Evolutionary conservation across 2,329 filamentous ascomycete genomes (phyloP).

Genomic region (Thermoascus crustaceus): DNA sequence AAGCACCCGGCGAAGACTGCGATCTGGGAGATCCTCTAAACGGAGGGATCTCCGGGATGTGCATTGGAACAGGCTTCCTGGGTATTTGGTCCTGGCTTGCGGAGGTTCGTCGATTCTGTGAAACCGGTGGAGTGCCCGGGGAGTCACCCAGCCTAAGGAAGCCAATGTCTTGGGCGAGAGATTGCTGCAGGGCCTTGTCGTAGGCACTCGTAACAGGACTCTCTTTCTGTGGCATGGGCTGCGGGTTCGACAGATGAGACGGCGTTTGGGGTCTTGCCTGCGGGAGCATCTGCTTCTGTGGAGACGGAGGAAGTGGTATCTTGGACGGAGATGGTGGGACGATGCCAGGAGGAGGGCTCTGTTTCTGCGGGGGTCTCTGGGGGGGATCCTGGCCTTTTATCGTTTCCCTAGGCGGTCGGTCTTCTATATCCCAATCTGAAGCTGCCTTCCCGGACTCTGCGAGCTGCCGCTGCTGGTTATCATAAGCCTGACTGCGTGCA

Average conservation of each 20-base stretch:
- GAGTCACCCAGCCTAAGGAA: slow-evolving; percentile 31
- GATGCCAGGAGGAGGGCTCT: slow-evolving; percentile 28
- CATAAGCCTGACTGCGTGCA: slow-evolving; percentile 52
- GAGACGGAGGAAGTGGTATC: slow-evolving; percentile 53
- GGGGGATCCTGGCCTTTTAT: slow-evolving; percentile 47
- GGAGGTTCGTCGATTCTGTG: slow-evolving; percentile 8
- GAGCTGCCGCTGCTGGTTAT: slow-evolving; percentile 44
- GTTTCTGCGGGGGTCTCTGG: slow-evolving; percentile 46
- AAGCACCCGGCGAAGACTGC: slow-evolving; percentile 13
- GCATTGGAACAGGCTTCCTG: slow-evolving; percentile 21
- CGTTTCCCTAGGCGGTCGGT: slow-evolving; percentile 18
- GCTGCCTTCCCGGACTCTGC: slow-evolving; percentile 10
- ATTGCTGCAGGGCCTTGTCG: slow-evolving; percentile 33
- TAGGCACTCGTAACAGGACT: slow-evolving; percentile 33
- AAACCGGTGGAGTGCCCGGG: slow-evolving; percentile 12
- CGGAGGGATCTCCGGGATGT: slow-evolving; percentile 26
- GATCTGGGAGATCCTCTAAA: slow-evolving; percentile 19
- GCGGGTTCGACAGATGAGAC: slow-evolving; percentile 37
- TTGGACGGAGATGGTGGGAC: slow-evolving; percentile 48
- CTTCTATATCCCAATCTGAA: slow-evolving; percentile 24
- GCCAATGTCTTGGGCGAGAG: slow-evolving; percentile 33
- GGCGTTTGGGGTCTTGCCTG: slow-evolving; percentile 44
- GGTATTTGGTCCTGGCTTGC: slow-evolving; percentile 9
- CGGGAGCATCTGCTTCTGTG: slow-evolving; percentile 45
- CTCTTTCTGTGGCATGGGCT: slow-evolving; percentile 21